Conservation (phyloP, 2,329 filamentous ascomycete genomes). For the Penicillium psychrosexuale region DNA sequence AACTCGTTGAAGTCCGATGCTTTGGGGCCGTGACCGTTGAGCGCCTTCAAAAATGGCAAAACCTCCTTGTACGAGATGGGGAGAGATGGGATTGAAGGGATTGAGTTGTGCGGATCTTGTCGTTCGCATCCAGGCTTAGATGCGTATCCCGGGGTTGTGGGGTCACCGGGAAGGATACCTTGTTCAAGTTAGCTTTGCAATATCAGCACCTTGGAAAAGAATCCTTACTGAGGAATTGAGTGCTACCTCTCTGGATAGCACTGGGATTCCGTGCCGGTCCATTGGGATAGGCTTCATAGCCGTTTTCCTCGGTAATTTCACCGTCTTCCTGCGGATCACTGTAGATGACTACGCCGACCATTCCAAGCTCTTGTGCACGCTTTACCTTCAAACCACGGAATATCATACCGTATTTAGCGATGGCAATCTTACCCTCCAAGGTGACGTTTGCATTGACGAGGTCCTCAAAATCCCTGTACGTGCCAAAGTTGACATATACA, state of each 20-base stretch:
- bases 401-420: conserved; percentile 79
- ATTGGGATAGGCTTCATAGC: conserved; percentile 73
- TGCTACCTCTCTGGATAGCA: conserved; percentile 85
- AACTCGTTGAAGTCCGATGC: conserved; percentile 68
- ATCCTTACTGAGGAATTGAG: conserved; percentile 70
- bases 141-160: conserved; percentile 89
- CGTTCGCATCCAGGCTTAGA: conserved; percentile 86
- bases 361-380: conserved; percentile 84
- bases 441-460: conserved; percentile 70
- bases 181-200: not conserved
- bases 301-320: conserved; percentile 74
- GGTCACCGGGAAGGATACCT: conserved; percentile 65
- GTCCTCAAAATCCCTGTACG: conserved; percentile 80
- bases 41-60: conserved; percentile 78
- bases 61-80: conserved; percentile 88
- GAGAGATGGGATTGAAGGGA: conserved; percentile 82
- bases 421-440: conserved; percentile 78
- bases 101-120: conserved; percentile 64
- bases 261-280: conserved; percentile 85
- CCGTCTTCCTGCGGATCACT: conserved; percentile 88
- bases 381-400: conserved; percentile 93
- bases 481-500: conserved; percentile 90
- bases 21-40: conserved; percentile 83
- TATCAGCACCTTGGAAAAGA: not conserved
- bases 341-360: conserved; percentile 81